Conservation (phyloP, 2,329 filamentous ascomycete species). For the Colletotrichum viniferum region DNA sequence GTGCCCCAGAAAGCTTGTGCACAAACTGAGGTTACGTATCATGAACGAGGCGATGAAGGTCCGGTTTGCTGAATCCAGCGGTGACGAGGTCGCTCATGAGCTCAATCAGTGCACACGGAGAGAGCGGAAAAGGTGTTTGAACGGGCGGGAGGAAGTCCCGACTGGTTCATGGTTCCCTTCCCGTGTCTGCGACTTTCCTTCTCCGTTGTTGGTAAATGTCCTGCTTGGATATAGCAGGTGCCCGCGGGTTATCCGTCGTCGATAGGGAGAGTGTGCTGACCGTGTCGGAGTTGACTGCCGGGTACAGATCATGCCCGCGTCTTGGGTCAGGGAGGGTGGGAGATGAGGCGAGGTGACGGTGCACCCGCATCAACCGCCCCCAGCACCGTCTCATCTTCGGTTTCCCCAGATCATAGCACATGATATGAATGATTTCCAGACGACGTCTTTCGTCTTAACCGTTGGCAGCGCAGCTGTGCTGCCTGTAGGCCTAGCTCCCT, state of each 20-base stretch:
- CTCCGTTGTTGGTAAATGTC: fast-evolving
- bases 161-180: not conserved
- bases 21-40: not conserved
- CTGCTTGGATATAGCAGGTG: not conserved
- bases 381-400: not conserved
- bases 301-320: not conserved
- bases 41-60: not conserved
- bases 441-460: not conserved
- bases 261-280: not conserved
- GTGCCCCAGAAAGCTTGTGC: not conserved
- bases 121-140: not conserved
- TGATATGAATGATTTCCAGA: not conserved
- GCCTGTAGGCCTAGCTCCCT: too few relatives aligned
- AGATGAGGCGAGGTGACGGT: not conserved
- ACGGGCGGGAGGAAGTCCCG: not conserved
- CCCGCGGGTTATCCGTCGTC: not conserved
- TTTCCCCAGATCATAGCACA: not conserved
- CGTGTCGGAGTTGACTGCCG: not conserved
- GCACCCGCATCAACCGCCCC: not conserved
- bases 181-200: not conserved
- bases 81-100: fast-evolving
- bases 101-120: not conserved
- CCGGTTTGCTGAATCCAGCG: not conserved
- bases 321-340: not conserved
- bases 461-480: not conserved